Evolutionary conservation across 805 yeast genomes (phyloP).

Genomic region (Wickerhamomyces tratensis): DNA sequence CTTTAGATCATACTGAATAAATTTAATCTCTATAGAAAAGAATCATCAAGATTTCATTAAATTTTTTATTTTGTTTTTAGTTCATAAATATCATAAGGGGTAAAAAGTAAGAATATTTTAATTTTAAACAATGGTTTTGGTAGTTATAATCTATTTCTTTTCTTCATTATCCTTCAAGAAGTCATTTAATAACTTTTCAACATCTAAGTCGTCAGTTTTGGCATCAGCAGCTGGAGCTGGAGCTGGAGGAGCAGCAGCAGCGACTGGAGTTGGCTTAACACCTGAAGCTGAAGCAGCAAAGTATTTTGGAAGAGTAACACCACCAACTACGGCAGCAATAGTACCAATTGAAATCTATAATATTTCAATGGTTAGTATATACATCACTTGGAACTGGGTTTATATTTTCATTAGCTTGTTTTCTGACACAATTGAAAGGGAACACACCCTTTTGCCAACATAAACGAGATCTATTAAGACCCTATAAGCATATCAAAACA

Average conservation of each 20-base stretch:
- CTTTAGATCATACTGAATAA: no score
- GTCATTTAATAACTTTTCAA: conserved; percentile 8
- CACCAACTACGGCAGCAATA: neutral
- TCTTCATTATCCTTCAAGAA: neutral
- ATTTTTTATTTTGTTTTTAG: no score
- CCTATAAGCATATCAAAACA: no score
- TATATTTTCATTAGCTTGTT: neutral
- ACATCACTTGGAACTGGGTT: no score
- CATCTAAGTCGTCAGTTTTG: conserved; percentile 6
- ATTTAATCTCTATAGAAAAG: no score
- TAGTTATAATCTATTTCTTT: neutral
- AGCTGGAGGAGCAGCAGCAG: conserved; percentile 2
- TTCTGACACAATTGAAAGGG: neutral
- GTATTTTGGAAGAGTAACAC: neutral
- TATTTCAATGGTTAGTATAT: neutral
- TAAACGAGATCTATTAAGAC: no score
- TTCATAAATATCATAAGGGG: no score
- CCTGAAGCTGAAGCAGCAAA: conserved; percentile 6
- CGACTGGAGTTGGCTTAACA: conserved; percentile 7
- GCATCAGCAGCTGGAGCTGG: conserved; percentile 7
- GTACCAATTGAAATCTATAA: conserved; percentile 1
- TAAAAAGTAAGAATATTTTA: no score
- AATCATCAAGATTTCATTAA: no score
- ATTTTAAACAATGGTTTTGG: no score
- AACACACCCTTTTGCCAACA: neutral